Percentiles rank a stretch among this genome's conserved stretches.
phyloP scores from a whole-genome alignment of 371 early-diverging fungal genomes.

The Haplosporangium sp. region DNA sequence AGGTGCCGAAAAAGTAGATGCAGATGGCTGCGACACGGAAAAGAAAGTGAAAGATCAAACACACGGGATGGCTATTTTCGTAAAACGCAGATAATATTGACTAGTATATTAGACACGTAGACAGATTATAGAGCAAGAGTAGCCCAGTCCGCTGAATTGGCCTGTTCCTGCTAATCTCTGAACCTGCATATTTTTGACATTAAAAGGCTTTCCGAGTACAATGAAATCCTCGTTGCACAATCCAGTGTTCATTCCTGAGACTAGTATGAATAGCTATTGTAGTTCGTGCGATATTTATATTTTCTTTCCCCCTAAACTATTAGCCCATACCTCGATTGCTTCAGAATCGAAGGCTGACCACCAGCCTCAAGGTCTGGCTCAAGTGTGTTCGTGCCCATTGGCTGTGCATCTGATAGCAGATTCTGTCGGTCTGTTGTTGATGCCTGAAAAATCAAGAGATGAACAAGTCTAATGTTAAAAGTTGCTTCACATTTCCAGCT shows the following conservation, averaged over 20 bases:
- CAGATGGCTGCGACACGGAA: conserved; percentile 87
- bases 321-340: conserved; percentile 49
- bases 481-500: neutral
- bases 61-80: conserved; percentile 84
- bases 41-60: conserved; percentile 89
- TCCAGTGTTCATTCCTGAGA: neutral
- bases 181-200: neutral
- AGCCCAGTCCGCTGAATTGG: too few relatives aligned
- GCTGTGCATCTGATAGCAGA: conserved; percentile 49
- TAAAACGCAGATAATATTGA: neutral
- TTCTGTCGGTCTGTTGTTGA: conserved; percentile 50
- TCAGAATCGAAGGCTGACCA: conserved; percentile 41
- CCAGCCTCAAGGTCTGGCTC: conserved; percentile 53
- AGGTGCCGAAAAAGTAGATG: conserved; percentile 84
- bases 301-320: neutral
- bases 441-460: conserved; percentile 7
- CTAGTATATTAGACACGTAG: neutral
- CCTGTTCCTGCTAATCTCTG: neutral
- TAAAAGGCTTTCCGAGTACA: too few relatives aligned
- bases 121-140: neutral
- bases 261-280: too few relatives aligned
- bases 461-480: conserved; percentile 3
- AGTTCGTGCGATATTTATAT: neutral
- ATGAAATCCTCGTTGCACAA: too few relatives aligned
- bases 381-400: conserved; percentile 46